These are phyloP conservation scores for Aspergillus sparsus DNA, from an alignment of 495 filamentous ascomycete species.

Conservation along the genomic window DNA sequence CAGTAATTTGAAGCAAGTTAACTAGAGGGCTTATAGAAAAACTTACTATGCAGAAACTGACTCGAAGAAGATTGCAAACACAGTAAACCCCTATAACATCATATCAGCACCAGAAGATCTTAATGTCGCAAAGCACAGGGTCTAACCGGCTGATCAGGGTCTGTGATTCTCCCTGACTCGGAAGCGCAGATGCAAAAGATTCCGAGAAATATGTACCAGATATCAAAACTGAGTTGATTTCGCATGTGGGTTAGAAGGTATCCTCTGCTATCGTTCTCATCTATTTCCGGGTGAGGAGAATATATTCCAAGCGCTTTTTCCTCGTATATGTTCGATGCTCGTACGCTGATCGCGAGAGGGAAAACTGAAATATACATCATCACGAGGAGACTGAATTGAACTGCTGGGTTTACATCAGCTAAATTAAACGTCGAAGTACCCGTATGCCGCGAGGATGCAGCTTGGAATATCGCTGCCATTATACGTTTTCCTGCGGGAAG, in stretches of 20 bases:
- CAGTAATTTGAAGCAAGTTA: slow-evolving; percentile 6
- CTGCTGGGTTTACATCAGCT: slow-evolving; percentile 57
- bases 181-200: slow-evolving; percentile 60
- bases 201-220: slow-evolving; percentile 67
- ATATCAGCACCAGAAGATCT: background rate
- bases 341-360: slow-evolving; percentile 73
- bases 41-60: slow-evolving; percentile 73
- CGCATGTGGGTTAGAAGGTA: slow-evolving; percentile 60
- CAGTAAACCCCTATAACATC: slow-evolving; percentile 29
- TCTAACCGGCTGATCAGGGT: slow-evolving; percentile 46
- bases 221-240: slow-evolving; percentile 62
- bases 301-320: slow-evolving; percentile 73
- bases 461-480: slow-evolving; percentile 61
- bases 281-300: slow-evolving; percentile 46
- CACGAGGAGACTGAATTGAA: slow-evolving; percentile 60
- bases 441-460: slow-evolving; percentile 59
- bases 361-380: slow-evolving; percentile 80
- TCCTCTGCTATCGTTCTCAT: slow-evolving; percentile 33
- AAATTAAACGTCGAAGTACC: slow-evolving; percentile 59
- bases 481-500: slow-evolving; percentile 39
- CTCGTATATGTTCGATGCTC: slow-evolving; percentile 65
- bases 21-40: background rate
- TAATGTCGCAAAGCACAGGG: background rate
- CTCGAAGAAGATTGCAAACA: slow-evolving; percentile 83
- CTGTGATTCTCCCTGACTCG: slow-evolving; percentile 52